Base-by-base conservation (phyloP, 352 stramenopile genomes). In the Phytophthora foliorum region DNA sequence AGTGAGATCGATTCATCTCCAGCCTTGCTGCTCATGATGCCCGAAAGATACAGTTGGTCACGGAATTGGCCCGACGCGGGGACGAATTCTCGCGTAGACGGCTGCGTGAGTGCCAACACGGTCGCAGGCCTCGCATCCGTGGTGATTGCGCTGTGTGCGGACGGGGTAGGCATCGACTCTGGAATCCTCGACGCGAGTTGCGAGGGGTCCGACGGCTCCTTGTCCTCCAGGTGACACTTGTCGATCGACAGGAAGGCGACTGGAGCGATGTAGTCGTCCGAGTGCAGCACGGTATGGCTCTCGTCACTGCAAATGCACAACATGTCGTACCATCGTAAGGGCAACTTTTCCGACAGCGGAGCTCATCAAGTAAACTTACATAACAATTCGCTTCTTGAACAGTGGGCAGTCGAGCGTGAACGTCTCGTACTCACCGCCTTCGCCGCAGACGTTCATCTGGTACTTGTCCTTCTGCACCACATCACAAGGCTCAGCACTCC, bases 381-480 rank as follows among this genome's bases (percentile, higher is more conserved):
- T 84, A 46, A 97, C 87, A 56, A 98, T 96, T 16, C 93, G 82
- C 68, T 98, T 94, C 63, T 97, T 94, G 61, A 99, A 98, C 4
- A 98, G 78, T 24, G 95, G 94, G 72, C 93, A 99, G 84, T 99
- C 96, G n/a, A 99, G 74, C 24, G 98, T 99, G 29, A 99, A 82
- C 2, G 97, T 99, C 84, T 99, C 98, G 85, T 99, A 99, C 78
- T 99, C 98, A 19, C 98, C 98, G 38, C 98, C 98, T 86, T 99
- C 98, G 16, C 98, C 98, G 39, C 97, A 99, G 8, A 99, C 89
- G 74, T 99, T 98, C 71, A 99, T 95, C 57, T 98, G 94, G 76
- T 98, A 99, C 59, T 97, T 93, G 21, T 98, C 82, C 76, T 99
- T 81, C 88, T 94, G 51, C 24, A 55, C 22, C 32, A 60, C 19